Base-by-base conservation (phyloP, 805 yeast species). In the Starmerella bombicola region DNA sequence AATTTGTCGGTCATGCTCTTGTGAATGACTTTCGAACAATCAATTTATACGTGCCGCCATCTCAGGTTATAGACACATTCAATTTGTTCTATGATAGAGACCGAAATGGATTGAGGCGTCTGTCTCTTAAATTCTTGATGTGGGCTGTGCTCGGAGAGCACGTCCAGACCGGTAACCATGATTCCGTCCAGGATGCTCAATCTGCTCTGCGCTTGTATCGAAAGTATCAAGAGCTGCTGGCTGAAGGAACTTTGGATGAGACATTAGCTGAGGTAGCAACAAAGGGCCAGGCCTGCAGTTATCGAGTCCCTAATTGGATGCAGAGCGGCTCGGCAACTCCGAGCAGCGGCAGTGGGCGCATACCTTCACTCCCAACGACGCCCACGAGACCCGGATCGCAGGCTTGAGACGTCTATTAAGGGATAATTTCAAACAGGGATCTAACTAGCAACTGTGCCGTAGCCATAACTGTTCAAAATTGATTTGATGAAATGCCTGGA, bases 1-100 rank as follows among this genome's bases (percentile, higher is more conserved):
- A 80, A 0, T 88, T 91, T 64, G 85, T 91, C 24, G 99, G 99
- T 0, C 99, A 91, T 63, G 95, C 96, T 2, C 66, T 91, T 44
- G 69, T 71, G 30, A 85, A 84, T 51, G 99, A 91, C 63, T 91
- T 91, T 67, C 69, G 96, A 53, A 81, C 91, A 25, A 91, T 93
- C 51, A 91, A 91, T 54, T 74, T 91, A 35, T 81, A 80, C 55
- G 93, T 93, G 2, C 97, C 97, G 0, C 66, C 68, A 20, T 59
- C 60, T 2, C 98, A 93, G 59, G 86, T 91, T 22, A 68, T 93
- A 41, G 99, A 91, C 59, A 91, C 99, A 0, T 77, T 83, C 1
- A 78, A 76, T 34, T 69, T 82, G 30, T 91, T 74, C 61, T 81
- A 78, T 59, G 67, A 82, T 49, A 76, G 80, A 37, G 77, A 79